These are phyloP conservation scores for Polymyxa betae DNA, from an alignment of 208 protist species.

Conservation along the genomic window DNA sequence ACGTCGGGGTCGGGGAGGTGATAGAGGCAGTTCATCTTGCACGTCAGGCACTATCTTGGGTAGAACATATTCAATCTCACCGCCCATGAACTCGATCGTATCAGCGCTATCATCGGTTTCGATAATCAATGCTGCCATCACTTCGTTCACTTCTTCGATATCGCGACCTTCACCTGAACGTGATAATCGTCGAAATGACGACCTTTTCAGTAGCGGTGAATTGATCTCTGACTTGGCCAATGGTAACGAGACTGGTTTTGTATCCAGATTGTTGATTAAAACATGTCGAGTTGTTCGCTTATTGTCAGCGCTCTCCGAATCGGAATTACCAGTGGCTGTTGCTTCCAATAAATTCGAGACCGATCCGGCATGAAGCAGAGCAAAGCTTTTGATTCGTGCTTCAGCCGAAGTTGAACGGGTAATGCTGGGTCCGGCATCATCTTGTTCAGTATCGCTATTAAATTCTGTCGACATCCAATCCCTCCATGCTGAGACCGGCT, in stretches of 20 bases:
- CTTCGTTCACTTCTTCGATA: constrained; percentile 22
- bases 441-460: neutral
- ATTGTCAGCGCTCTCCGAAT: too few species aligned
- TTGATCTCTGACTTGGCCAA: neutral
- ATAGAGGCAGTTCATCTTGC: neutral
- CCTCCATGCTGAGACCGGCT: constrained; percentile 12
- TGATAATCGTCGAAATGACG: neutral
- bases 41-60: neutral
- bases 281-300: too few species aligned
- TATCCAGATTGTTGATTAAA: too few species aligned
- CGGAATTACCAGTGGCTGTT: too few species aligned
- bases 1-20: neutral
- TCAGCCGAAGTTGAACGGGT: neutral
- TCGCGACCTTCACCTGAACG: neutral
- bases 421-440: neutral
- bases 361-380: constrained; percentile 24
- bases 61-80: constrained; percentile 22
- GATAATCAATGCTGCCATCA: neutral
- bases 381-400: constrained; percentile 47
- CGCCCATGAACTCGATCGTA: constrained; percentile 31
- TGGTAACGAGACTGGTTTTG: too few species aligned
- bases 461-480: constrained; percentile 23
- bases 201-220: neutral
- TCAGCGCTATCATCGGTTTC: constrained; percentile 23
- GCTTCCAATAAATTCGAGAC: neutral